A percentile compares a stretch with the other conserved stretches of the same genome.
phyloP scores from a whole-genome alignment of 495 filamentous ascomycete genomes.

The Ramalina intermedia region DNA sequence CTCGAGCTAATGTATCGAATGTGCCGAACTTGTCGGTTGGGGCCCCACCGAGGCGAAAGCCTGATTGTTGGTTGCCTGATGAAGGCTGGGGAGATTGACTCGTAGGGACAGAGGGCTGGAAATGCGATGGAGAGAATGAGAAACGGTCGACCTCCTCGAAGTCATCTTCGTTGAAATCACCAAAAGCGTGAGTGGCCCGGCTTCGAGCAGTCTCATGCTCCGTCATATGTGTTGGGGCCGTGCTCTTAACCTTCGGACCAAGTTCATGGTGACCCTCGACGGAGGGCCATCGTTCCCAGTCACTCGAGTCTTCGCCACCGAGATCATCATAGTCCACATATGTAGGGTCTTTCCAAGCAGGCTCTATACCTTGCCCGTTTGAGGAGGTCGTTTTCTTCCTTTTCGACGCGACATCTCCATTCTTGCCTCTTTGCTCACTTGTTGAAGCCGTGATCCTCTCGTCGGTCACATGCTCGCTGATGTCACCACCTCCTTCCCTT shows the following conservation, averaged over 20 bases:
- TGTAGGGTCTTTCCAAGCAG: neutral
- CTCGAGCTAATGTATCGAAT: neutral
- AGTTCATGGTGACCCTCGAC: neutral
- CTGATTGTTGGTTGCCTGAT: neutral
- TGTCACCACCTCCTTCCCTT: neutral
- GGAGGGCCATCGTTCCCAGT: neutral
- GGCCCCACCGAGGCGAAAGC: constrained; percentile 7
- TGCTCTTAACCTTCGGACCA: no score
- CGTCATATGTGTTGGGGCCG: neutral
- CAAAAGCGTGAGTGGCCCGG: neutral
- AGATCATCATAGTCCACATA: neutral
- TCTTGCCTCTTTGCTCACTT: no score
- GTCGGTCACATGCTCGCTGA: neutral
- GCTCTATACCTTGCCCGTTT: neutral
- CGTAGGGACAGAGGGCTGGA: no score
- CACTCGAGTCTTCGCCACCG: neutral
- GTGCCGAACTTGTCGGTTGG: constrained; percentile 11
- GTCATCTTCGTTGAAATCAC: neutral
- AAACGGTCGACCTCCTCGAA: no score
- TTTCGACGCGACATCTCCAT: neutral
- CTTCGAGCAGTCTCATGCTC: neutral
- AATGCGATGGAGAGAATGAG: no score
- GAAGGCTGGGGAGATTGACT: no score
- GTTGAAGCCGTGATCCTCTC: no score
- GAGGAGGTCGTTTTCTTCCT: neutral